phyloP scores from a whole-genome alignment of 2,329 filamentous ascomycete species.

The Leptographium flavum region DNA sequence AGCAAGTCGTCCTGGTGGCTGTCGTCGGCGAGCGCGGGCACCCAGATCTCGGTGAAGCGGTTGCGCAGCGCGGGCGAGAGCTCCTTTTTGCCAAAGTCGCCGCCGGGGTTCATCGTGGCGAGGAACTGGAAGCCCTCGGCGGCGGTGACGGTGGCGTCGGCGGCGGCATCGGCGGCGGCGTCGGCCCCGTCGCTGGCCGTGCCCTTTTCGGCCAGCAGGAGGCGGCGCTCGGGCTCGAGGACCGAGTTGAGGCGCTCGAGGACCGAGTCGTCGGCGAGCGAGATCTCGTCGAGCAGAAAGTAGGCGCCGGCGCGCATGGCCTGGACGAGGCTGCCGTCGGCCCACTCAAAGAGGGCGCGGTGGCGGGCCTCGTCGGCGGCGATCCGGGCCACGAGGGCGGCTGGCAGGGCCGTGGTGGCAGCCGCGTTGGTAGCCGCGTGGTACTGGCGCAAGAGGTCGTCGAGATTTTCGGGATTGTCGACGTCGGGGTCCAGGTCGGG shows the following conservation, averaged over 20 bases:
- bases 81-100: conserved; percentile 96
- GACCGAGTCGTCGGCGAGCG: conserved; percentile 92
- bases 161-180: conserved; percentile 41
- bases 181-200: conserved; percentile 57
- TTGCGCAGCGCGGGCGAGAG: conserved; percentile 89
- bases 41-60: conserved; percentile 98
- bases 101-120: conserved; percentile 97
- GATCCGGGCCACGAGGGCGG: conserved; percentile 32
- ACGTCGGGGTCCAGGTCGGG: conserved; percentile 19
- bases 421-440: conserved; percentile 31
- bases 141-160: conserved; percentile 67
- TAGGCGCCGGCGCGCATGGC: conserved; percentile 84
- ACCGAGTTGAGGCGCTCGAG: conserved; percentile 93
- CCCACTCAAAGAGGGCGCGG: conserved; percentile 91
- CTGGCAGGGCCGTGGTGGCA: conserved; percentile 30
- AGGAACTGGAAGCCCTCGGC: conserved; percentile 81
- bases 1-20: conserved; percentile 64
- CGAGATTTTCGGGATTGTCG: too few species aligned
- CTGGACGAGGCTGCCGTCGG: conserved; percentile 81
- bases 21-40: conserved; percentile 72
- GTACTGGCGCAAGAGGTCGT: conserved; percentile 46
- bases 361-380: conserved; percentile 41
- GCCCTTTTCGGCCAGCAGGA: conserved; percentile 89
- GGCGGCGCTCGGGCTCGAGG: conserved; percentile 71
- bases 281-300: conserved; percentile 95